Base-by-base conservation (phyloP, 2,329 filamentous ascomycete species). In the Fusarium temperatum region DNA sequence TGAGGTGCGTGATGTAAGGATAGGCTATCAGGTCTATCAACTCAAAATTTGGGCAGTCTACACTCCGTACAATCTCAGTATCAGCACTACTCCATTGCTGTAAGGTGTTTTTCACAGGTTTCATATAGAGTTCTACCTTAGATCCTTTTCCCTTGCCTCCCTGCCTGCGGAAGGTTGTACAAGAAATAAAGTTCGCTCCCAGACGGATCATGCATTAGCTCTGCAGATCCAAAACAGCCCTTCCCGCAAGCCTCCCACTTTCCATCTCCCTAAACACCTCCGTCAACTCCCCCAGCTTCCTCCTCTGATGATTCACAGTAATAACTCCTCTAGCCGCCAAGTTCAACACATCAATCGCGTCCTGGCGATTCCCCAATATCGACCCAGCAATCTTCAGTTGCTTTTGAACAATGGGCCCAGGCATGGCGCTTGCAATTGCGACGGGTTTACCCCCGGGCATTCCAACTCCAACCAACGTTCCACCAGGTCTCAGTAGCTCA, bases 91-190 rank as follows among this genome's bases (percentile, higher is more conserved):
- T 30, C 20, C 22, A n/a, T 30, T 30, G 0, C 3, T 17, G 26
- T 48, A 1, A 22, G 9, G n/a, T 22, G 20, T 48, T 5, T 32
- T 15, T n/a, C 15, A 18, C 8, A 10, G 6, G 15, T 51, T 32
- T 32, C 47, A 51, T 24, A 2, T 10, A 32, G 11, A 32, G 3
- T 18, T 50, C 14, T n/a, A 0, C 6, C 15, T 5, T 4, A 9
- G 4, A 22, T 8, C 6, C 3, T 6, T 6, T 26, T n/a, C 18
- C 8, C 7, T 17, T 0, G 6, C 20, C 6, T 13, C 15, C 50
- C 32, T 20, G 1, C 0, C 32, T 22, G 51, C 20, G 39, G 3
- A n/a, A 22, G 13, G 8, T 20, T 15, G 14, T 5, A 13, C 35
- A 12, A 17, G 4, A 22, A 54, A 54, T 13, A 54, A 6, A 26